These are phyloP conservation scores for Trichoderma reesei DNA, from an alignment of 495 filamentous ascomycete species.

Conservation along the genomic window DNA sequence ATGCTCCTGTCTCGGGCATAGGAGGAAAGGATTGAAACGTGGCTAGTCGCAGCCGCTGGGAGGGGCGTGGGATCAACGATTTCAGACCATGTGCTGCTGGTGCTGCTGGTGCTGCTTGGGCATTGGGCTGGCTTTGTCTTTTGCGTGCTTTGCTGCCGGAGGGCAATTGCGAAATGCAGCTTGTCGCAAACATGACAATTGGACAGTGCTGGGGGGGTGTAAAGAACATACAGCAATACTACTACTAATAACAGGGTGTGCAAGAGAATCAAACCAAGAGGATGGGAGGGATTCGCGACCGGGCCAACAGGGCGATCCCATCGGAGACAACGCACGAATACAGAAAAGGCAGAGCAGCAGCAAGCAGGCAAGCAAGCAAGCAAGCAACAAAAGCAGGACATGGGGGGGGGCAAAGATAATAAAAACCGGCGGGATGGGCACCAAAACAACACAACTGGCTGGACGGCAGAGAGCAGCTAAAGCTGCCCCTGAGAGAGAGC, in stretches of 20 bases:
- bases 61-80: background rate
- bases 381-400: too few relatives aligned
- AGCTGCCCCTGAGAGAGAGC: background rate
- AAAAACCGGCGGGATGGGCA: too few relatives aligned
- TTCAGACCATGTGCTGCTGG: background rate
- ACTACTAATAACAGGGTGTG: too few relatives aligned
- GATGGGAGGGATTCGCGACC: too few relatives aligned
- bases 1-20: background rate
- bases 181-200: conserved; percentile 6
- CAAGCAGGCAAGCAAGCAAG: too few relatives aligned
- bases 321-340: background rate
- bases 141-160: background rate
- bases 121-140: too few relatives aligned
- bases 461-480: background rate
- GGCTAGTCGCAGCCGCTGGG: background rate
- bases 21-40: background rate
- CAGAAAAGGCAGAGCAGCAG: background rate
- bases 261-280: too few relatives aligned
- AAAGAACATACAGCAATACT: background rate
- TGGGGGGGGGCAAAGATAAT: too few relatives aligned
- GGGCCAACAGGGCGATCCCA: background rate
- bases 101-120: too few relatives aligned
- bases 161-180: conserved; percentile 3
- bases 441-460: too few relatives aligned
- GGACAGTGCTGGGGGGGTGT: background rate